Evolutionary conservation across 1,139 yeast species (phyloP).

Genomic region (Taphrina communis): DNA sequence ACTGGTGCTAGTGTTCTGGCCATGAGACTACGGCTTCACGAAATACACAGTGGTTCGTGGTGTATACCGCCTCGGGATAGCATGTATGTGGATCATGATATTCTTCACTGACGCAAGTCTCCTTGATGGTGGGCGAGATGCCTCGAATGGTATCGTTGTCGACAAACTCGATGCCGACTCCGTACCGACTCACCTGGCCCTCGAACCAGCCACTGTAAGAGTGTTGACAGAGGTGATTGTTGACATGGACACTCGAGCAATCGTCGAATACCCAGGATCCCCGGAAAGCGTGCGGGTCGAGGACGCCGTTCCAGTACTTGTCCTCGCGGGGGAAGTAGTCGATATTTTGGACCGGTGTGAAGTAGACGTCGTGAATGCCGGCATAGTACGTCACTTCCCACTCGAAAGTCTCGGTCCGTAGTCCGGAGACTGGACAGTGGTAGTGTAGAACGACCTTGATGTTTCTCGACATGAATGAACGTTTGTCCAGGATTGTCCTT

Average conservation of each 20-base stretch:
- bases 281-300: not conserved
- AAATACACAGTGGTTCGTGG: not conserved
- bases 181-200: not conserved
- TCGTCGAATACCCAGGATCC: slow-evolving; percentile 1
- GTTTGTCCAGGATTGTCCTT: too few relatives aligned
- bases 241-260: not conserved
- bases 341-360: not conserved
- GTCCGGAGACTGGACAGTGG: not conserved
- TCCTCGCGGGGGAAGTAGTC: not conserved
- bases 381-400: not conserved
- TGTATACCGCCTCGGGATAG: too few relatives aligned
- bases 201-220: not conserved
- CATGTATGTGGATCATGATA: too few relatives aligned
- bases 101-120: not conserved
- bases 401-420: slow-evolving; percentile 1
- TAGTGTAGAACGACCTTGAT: not conserved
- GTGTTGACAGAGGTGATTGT: not conserved
- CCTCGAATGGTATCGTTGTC: not conserved
- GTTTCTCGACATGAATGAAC: not conserved
- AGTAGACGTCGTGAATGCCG: not conserved
- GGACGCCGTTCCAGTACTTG: not conserved
- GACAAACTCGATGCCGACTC: not conserved
- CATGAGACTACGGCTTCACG: not conserved
- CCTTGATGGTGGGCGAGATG: not conserved
- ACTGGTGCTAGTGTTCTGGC: not conserved